Evolutionary conservation across 495 filamentous ascomycete species (phyloP).

Genomic region (Entonaema liquescens): DNA sequence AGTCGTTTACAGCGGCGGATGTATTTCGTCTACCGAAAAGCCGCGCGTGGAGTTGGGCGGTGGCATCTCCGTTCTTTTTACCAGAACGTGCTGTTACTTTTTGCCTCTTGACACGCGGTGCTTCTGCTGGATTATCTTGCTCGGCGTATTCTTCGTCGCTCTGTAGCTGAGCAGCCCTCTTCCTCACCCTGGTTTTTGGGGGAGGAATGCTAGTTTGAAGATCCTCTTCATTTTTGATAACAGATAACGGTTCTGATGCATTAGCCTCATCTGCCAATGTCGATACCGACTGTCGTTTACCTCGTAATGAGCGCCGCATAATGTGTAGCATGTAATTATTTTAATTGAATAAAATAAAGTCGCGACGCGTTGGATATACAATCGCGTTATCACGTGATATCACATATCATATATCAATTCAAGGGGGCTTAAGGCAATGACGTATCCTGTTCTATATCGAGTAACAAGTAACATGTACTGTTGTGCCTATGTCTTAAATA

Average conservation of each 20-base stretch:
- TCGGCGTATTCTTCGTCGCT: conserved; percentile 13
- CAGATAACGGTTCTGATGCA: not conserved
- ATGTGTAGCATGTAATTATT: conserved; percentile 3
- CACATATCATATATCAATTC: not conserved
- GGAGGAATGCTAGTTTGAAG: not conserved
- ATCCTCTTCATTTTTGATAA: conserved; percentile 2
- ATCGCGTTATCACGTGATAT: conserved; percentile 32
- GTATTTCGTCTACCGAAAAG: conserved; percentile 12
- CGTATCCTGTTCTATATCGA: not conserved
- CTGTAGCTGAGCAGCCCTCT: conserved; percentile 1
- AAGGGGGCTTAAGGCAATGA: not conserved
- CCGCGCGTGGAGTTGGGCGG: conserved; percentile 13
- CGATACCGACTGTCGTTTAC: not conserved
- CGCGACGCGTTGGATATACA: conserved; percentile 13
- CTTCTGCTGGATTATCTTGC: not conserved
- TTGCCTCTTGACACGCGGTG: conserved; percentile 24
- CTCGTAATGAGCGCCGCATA: conserved; percentile 35
- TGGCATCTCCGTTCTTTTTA: conserved; percentile 13
- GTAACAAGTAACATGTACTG: not conserved
- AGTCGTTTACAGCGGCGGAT: not conserved
- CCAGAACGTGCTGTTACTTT: conserved; percentile 12
- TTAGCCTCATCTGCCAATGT: not conserved
- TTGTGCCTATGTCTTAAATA: not conserved
- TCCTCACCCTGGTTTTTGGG: conserved; percentile 11
- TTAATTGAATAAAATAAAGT: not conserved